Evolutionary conservation across 2,329 filamentous ascomycete species (phyloP).

Genomic region (Escovopsis sp.): DNA sequence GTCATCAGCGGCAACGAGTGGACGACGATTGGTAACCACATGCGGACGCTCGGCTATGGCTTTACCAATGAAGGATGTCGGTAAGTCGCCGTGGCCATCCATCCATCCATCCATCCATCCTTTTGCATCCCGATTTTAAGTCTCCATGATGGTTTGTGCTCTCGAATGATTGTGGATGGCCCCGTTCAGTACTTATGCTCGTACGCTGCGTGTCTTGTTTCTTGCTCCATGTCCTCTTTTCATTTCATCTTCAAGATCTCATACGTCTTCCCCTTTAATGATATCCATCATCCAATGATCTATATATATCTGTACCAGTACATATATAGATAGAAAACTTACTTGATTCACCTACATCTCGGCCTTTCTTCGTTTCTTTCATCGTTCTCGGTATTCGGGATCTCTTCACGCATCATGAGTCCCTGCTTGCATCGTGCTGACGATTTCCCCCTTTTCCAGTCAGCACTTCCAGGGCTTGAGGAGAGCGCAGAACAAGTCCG

Average conservation of each 20-base stretch:
- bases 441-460: slow-evolving; percentile 17
- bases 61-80: slow-evolving; percentile 52
- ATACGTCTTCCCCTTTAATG: too few relatives aligned
- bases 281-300: too few relatives aligned
- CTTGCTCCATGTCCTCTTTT: too few relatives aligned
- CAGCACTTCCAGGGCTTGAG: slow-evolving; percentile 48
- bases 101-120: not conserved
- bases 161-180: not conserved
- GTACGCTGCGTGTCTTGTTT: too few relatives aligned
- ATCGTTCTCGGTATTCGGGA: too few relatives aligned
- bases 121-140: not conserved
- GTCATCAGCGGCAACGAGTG: slow-evolving; percentile 49
- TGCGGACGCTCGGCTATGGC: slow-evolving; percentile 44
- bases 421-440: not conserved
- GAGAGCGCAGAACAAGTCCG: slow-evolving; percentile 38
- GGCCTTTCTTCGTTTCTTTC: too few relatives aligned
- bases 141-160: not conserved
- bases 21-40: slow-evolving; percentile 46
- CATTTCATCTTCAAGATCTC: too few relatives aligned
- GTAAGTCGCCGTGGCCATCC: slow-evolving; percentile 26
- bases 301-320: too few relatives aligned
- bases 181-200: not conserved
- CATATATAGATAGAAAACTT: too few relatives aligned
- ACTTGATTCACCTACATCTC: too few relatives aligned
- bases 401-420: too few relatives aligned